Conservation (phyloP, 805 yeast genomes). For the Yarrowia sp. region DNA sequence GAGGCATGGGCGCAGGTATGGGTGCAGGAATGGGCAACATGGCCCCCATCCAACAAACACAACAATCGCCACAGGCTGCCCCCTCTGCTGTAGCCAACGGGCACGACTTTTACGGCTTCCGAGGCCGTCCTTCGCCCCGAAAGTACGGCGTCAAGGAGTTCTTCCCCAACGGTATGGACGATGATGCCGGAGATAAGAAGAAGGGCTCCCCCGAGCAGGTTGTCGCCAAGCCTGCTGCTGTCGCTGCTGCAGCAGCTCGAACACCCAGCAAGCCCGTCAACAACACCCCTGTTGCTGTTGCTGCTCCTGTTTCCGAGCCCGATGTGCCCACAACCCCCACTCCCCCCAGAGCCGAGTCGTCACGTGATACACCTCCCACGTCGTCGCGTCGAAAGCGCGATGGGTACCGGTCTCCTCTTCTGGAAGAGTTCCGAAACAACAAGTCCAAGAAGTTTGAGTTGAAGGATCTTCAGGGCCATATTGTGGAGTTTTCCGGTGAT, state of each 20-base stretch:
- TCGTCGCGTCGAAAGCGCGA: slow-evolving; percentile 25
- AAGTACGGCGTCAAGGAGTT: slow-evolving; percentile 26
- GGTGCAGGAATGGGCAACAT: not conserved
- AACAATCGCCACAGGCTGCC: slow-evolving; percentile 2
- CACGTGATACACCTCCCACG: slow-evolving; percentile 7
- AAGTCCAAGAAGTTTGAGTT: slow-evolving; percentile 60
- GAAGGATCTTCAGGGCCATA: slow-evolving; percentile 78
- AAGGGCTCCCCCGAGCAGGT: slow-evolving; percentile 25
- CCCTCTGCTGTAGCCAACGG: not conserved
- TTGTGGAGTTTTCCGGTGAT: slow-evolving; percentile 87
- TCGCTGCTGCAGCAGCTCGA: too few species aligned
- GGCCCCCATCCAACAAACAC: not conserved
- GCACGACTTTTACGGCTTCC: slow-evolving; percentile 23
- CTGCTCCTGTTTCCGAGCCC: not conserved
- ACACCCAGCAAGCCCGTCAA: too few species aligned
- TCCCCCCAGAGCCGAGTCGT: slow-evolving; percentile 6
- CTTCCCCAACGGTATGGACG: slow-evolving; percentile 26
- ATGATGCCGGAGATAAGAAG: slow-evolving; percentile 12
- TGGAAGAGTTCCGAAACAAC: slow-evolving; percentile 80
- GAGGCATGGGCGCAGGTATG: not conserved
- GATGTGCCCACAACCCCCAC: slow-evolving; percentile 2
- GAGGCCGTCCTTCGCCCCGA: slow-evolving; percentile 5
- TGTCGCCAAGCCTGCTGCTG: not conserved
- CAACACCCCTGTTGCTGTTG: not conserved
- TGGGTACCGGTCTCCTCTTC: slow-evolving; percentile 47